These are phyloP conservation scores for Bathelium albidoporum DNA, from an alignment of 495 filamentous ascomycete genomes.

Conservation along the genomic window DNA sequence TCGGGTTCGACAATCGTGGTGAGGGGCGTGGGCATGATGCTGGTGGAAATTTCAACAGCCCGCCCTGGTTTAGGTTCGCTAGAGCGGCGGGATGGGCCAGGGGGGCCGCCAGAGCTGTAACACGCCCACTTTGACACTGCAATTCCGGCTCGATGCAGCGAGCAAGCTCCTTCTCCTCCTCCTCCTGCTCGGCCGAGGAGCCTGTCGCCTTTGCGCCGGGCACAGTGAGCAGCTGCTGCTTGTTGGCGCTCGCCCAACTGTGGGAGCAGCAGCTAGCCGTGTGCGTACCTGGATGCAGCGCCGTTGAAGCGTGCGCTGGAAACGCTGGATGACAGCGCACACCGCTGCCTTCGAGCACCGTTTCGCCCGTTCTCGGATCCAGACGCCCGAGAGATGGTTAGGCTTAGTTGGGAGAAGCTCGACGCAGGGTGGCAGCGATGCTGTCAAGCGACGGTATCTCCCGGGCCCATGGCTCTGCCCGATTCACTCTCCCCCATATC, in stretches of 20 bases:
- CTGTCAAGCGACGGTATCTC: not conserved
- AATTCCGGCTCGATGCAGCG: constrained; percentile 5
- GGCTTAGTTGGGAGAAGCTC: not conserved
- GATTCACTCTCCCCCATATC: not conserved
- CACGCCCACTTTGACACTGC: constrained; percentile 3
- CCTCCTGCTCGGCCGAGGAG: not conserved
- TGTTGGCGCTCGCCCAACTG: not conserved
- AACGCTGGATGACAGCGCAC: not conserved
- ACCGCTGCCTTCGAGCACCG: not conserved
- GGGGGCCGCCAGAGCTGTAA: not conserved
- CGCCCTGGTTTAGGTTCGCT: not conserved
- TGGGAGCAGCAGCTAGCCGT: not conserved
- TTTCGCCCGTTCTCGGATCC: not conserved
- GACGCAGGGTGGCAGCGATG: not conserved
- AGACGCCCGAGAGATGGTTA: not conserved
- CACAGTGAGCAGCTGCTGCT: not conserved
- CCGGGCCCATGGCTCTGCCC: not conserved
- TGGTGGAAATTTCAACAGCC: constrained; percentile 6
- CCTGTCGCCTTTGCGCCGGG: not conserved
- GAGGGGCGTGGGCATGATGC: not conserved
- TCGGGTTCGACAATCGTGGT: constrained; percentile 5
- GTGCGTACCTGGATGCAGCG: not conserved
- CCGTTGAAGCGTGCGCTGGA: constrained; percentile 2
- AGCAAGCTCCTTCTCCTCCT: too few species aligned
- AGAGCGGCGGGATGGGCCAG: constrained; percentile 2